Conservation (phyloP, 805 yeast species). For the Candida lessepsii region DNA sequence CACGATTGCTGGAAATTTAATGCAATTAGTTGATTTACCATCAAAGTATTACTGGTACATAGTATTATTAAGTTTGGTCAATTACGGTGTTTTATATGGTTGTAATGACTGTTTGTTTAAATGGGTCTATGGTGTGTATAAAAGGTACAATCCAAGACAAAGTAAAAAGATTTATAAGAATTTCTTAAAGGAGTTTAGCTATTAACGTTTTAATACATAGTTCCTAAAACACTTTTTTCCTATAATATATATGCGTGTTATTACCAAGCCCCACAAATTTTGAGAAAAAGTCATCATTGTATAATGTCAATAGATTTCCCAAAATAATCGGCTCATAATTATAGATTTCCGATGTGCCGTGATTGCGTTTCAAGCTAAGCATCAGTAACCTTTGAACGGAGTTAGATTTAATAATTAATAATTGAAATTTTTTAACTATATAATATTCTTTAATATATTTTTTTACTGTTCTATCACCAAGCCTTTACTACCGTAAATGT, state of each 20-base stretch:
- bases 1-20: slow-evolving; percentile 58
- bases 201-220: too few relatives aligned
- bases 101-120: slow-evolving; percentile 47
- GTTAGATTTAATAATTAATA: too few relatives aligned
- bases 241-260: slow-evolving; percentile 1
- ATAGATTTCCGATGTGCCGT: too few relatives aligned
- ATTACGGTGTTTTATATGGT: slow-evolving; percentile 46
- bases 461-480: too few relatives aligned
- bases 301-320: background rate
- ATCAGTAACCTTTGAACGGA: too few relatives aligned
- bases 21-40: slow-evolving; percentile 72
- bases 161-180: slow-evolving; percentile 45
- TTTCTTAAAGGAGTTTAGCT: slow-evolving; percentile 15
- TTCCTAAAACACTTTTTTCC: too few relatives aligned
- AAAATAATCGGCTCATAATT: too few relatives aligned
- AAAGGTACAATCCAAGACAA: slow-evolving; percentile 3
- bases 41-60: slow-evolving; percentile 50
- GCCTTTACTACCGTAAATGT: too few relatives aligned
- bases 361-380: too few relatives aligned
- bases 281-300: background rate
- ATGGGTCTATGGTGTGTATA: slow-evolving; percentile 19
- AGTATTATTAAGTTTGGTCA: slow-evolving; percentile 44
- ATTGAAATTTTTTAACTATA: too few relatives aligned
- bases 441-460: too few relatives aligned
- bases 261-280: slow-evolving; percentile 4